These are phyloP conservation scores for Candida xyloterini DNA, from an alignment of 805 yeast genomes.

Conservation along the genomic window DNA sequence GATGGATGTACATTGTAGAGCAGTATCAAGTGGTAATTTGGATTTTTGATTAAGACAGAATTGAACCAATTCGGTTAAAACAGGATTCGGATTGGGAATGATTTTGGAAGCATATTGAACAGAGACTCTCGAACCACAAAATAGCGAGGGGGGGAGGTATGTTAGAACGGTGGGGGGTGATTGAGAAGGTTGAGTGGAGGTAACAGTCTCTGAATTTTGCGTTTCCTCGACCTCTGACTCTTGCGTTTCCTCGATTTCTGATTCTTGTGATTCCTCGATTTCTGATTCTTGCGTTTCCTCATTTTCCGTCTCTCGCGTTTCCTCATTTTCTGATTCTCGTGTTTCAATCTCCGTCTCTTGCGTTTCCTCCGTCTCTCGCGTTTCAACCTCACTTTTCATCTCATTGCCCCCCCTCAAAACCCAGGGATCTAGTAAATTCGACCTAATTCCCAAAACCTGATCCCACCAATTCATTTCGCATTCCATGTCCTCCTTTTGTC, in stretches of 20 bases:
- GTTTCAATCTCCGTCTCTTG: no score
- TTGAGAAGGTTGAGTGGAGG: neutral
- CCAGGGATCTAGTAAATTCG: slow-evolving; percentile 35
- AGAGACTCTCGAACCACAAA: neutral
- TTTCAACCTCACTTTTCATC: no score
- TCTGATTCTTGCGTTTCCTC: no score
- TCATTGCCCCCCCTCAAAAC: neutral
- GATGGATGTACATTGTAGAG: neutral
- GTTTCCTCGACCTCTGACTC: no score
- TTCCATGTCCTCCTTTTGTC: slow-evolving; percentile 21
- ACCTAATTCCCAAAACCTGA: slow-evolving; percentile 24
- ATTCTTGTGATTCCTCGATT: no score
- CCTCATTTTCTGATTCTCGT: no score
- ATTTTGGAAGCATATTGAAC: neutral
- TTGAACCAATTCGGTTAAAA: neutral
- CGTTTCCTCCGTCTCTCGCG: no score
- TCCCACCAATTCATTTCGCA: slow-evolving; percentile 39
- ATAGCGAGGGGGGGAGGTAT: neutral
- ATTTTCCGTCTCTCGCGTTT: no score
- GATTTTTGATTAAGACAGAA: neutral
- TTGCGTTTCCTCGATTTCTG: no score
- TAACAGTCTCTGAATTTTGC: no score
- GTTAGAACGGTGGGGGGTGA: neutral
- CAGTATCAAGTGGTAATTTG: neutral
- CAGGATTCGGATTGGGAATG: neutral